Percentiles rank a stretch among this genome's conserved stretches.
Conservation (phyloP, 352 stramenopile species). For the Globisporangium spinosum region DNA sequence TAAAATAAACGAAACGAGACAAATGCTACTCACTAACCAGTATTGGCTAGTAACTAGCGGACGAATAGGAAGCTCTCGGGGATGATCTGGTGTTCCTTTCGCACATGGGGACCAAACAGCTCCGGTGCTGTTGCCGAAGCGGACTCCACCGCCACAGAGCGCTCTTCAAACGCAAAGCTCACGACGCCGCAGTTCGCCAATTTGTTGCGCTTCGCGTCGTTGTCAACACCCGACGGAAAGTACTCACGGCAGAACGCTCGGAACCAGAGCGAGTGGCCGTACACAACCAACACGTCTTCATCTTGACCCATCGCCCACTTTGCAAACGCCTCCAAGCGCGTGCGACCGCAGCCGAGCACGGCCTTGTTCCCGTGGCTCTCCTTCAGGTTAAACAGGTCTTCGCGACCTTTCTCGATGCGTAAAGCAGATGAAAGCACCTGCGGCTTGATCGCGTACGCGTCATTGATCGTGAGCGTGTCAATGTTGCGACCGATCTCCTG, state of each 20-base stretch:
- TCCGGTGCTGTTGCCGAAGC: not conserved
- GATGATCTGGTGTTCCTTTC: constrained; percentile 31
- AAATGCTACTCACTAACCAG: not conserved
- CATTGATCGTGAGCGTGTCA: constrained; percentile 76
- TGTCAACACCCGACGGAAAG: constrained; percentile 36
- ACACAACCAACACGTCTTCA: constrained; percentile 68
- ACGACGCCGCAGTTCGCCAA: constrained; percentile 78
- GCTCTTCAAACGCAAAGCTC: constrained; percentile 63
- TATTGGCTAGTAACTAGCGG: constrained; percentile 1
- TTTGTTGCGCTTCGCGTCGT: constrained; percentile 58
- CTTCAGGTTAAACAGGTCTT: constrained; percentile 68
- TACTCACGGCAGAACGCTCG: constrained; percentile 80
- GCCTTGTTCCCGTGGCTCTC: constrained; percentile 85
- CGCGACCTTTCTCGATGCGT: constrained; percentile 39
- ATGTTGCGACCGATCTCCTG: constrained; percentile 87
- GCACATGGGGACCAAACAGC: not conserved
- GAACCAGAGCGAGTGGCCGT: constrained; percentile 87
- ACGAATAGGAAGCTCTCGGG: constrained; percentile 35
- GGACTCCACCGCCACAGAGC: not conserved
- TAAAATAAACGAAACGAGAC: not conserved
- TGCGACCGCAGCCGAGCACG: constrained; percentile 49
- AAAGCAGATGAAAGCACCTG: constrained; percentile 27
- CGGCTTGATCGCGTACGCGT: constrained; percentile 37
- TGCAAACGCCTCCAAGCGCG: constrained; percentile 60
- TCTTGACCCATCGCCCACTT: constrained; percentile 59